Conservation (phyloP, 176 grass and related monocot species). For the Miscanthus lutarioriparius region DNA sequence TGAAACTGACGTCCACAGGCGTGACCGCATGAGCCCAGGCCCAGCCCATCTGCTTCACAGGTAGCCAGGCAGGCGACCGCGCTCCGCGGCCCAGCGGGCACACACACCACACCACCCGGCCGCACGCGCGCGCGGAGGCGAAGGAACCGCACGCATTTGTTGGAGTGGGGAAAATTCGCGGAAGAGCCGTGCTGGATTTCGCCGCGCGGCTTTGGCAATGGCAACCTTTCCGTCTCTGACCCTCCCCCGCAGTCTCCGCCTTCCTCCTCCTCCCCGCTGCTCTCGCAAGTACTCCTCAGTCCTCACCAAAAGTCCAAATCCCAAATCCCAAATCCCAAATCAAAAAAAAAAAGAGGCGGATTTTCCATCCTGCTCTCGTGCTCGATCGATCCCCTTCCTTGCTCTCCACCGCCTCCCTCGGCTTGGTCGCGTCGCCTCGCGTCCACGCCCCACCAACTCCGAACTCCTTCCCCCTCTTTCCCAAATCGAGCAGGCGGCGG, state of each 20-base stretch:
- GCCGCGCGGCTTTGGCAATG: neutral
- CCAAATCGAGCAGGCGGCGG: neutral
- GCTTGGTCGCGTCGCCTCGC: neutral
- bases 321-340: neutral
- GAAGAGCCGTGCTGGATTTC: neutral
- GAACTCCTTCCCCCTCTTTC: neutral
- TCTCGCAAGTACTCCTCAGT: too few species aligned
- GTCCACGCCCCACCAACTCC: neutral
- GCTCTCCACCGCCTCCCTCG: neutral
- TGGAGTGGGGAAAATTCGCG: neutral
- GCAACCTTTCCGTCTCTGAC: neutral
- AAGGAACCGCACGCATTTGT: too few species aligned
- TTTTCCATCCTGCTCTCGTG: neutral
- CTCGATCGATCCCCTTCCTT: neutral
- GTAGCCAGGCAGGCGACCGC: neutral
- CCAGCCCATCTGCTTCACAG: neutral
- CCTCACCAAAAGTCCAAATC: neutral
- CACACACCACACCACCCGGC: neutral
- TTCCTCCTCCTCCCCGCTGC: neutral
- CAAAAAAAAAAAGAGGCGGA: neutral
- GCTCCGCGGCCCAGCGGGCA: neutral
- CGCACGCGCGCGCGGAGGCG: neutral
- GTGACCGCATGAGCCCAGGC: neutral
- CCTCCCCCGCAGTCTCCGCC: neutral
- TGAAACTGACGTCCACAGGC: too few species aligned